Evolutionary conservation across 257 asterid genomes (phyloP).

Genomic region (Rehmannia glutinosa): DNA sequence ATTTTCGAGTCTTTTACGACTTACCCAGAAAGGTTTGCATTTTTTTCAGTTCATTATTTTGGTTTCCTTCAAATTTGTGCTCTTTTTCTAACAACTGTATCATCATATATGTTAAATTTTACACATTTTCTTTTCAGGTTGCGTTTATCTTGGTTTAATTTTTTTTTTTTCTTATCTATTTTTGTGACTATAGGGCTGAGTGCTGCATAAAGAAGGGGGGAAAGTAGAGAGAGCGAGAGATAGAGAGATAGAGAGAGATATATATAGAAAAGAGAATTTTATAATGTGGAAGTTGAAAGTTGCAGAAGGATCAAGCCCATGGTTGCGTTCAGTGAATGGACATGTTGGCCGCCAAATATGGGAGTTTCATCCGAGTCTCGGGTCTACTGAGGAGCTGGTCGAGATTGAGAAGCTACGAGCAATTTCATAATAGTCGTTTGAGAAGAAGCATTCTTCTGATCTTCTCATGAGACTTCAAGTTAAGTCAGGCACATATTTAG

Average conservation of each 20-base stretch:
- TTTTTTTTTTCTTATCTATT: not conserved
- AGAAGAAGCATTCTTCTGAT: conserved; percentile 82
- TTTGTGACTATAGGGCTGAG: conserved; percentile 1
- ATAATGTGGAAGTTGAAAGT: conserved; percentile 91
- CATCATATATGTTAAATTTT: not conserved
- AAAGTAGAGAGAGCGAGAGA: not conserved
- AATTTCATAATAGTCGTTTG: conserved; percentile 56
- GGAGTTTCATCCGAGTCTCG: conserved; percentile 68
- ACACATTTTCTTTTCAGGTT: not conserved
- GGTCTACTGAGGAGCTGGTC: conserved; percentile 67
- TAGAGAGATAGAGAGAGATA: not conserved
- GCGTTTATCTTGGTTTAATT: not conserved
- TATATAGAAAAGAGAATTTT: not conserved
- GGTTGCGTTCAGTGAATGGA: conserved; percentile 73
- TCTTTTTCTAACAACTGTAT: too few species aligned
- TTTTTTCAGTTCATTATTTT: too few species aligned
- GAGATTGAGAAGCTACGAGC: conserved; percentile 69
- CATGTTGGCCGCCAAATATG: conserved; percentile 81
- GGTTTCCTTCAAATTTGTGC: too few species aligned
- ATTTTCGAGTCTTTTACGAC: not conserved
- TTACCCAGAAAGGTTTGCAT: not conserved
- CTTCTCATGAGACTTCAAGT: conserved; percentile 93
- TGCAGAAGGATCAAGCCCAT: conserved; percentile 81
- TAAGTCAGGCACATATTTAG: conserved; percentile 8
- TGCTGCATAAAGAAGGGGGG: not conserved